Percentiles rank a stretch among this genome's conserved stretches.
Evolutionary conservation across 1,284 basidiomycete genomes (phyloP).

Genomic region (Coniophora puteana): DNA sequence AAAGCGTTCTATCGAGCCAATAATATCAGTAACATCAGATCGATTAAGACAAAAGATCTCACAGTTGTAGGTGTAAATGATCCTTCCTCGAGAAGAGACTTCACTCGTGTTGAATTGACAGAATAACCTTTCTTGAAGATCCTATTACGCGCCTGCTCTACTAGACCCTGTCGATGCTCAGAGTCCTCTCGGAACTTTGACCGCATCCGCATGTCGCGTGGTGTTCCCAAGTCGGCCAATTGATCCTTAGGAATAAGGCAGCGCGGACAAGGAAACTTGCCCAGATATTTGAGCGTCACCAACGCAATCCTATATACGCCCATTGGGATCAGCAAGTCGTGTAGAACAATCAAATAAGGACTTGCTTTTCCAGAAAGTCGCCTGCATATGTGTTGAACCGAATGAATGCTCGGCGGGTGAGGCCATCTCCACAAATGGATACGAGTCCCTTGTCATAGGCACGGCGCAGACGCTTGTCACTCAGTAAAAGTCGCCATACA

Average conservation of each 20-base stretch:
- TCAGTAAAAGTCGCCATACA: slow-evolving; percentile 26
- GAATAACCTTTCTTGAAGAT: not conserved
- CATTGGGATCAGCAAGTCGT: not conserved
- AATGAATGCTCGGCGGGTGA: slow-evolving; percentile 14
- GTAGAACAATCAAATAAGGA: not conserved
- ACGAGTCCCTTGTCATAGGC: slow-evolving; percentile 18
- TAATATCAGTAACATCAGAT: not conserved
- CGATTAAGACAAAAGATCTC: not conserved
- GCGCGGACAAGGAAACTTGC: slow-evolving; percentile 28
- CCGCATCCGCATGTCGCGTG: not conserved
- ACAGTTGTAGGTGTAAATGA: not conserved
- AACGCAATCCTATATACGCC: slow-evolving; percentile 22
- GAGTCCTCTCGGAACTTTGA: not conserved
- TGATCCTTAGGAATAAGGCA: slow-evolving; percentile 19
- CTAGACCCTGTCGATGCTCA: slow-evolving; percentile 2
- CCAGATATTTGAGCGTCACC: slow-evolving; percentile 22
- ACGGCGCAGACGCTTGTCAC: slow-evolving; percentile 24
- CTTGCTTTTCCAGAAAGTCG: slow-evolving; percentile 28
- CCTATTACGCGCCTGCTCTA: slow-evolving; percentile 3
- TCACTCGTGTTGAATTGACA: not conserved
- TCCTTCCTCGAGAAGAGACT: not conserved
- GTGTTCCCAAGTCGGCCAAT: slow-evolving; percentile 9
- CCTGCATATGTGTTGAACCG: slow-evolving; percentile 22
- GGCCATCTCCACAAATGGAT: slow-evolving; percentile 16
- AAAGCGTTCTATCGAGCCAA: slow-evolving; percentile 1